phyloP scores from a whole-genome alignment of 805 yeast species.

The Candida coquimbonensis region DNA sequence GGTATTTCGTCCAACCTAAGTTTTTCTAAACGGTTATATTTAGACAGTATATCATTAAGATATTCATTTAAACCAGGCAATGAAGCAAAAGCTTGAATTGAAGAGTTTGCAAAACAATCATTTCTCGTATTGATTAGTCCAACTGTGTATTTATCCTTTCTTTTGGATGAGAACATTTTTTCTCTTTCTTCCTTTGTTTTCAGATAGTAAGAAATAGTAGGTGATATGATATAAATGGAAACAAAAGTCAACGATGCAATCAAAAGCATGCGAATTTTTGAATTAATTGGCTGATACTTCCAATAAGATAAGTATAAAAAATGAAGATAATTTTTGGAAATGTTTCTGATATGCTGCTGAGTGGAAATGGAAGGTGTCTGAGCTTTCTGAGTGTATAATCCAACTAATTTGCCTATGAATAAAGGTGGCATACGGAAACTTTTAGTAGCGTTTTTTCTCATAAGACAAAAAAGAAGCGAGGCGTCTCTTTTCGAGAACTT shows the following conservation, averaged over 20 bases:
- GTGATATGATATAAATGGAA: slow-evolving; percentile 27
- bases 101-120: slow-evolving; percentile 90
- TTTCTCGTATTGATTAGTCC: slow-evolving; percentile 78
- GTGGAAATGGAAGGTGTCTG: too few species aligned
- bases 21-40: slow-evolving; percentile 11
- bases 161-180: slow-evolving; percentile 32
- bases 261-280: slow-evolving; percentile 19
- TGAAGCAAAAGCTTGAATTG: slow-evolving; percentile 71
- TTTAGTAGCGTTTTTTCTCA: too few species aligned
- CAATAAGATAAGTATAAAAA: slow-evolving; percentile 17
- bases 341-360: slow-evolving; percentile 4
- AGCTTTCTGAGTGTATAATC: too few species aligned
- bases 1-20: slow-evolving; percentile 23
- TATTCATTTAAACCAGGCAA: slow-evolving; percentile 54
- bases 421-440: too few species aligned
- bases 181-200: slow-evolving; percentile 15
- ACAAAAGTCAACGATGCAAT: slow-evolving; percentile 17
- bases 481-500: too few species aligned
- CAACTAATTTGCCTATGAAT: too few species aligned
- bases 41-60: slow-evolving; percentile 31
- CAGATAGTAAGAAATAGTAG: slow-evolving; percentile 19
- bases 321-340: slow-evolving; percentile 10
- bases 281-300: slow-evolving; percentile 11
- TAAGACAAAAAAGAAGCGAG: too few species aligned
- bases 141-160: slow-evolving; percentile 71